These are phyloP conservation scores for Ogataea ganodermae DNA, from an alignment of 805 yeast species.

Conservation along the genomic window DNA sequence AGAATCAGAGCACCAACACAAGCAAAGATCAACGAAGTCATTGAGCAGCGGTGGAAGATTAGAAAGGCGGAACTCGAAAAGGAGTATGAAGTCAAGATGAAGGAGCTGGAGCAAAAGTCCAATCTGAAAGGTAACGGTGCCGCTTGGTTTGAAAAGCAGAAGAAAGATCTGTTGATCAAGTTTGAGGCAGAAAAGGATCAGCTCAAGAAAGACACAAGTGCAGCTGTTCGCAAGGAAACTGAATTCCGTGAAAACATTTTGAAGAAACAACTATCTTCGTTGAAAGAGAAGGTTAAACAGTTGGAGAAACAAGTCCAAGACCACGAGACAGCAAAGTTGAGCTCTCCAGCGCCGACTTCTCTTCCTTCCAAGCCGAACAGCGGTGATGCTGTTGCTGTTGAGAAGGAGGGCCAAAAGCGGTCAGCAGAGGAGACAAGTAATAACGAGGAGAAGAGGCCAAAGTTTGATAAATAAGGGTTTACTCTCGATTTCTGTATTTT, in stretches of 20 bases:
- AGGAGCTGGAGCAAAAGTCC: conserved; percentile 21
- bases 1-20: conserved; percentile 42
- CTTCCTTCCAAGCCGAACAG: conserved; percentile 5
- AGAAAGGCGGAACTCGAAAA: conserved; percentile 39
- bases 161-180: conserved; percentile 21
- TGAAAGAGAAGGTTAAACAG: conserved; percentile 41
- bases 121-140: conserved; percentile 9
- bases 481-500: conserved; percentile 2
- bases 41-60: conserved; percentile 37
- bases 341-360: conserved; percentile 2
- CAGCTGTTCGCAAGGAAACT: conserved; percentile 55
- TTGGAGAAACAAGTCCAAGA: conserved; percentile 14
- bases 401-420: conserved; percentile 17
- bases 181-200: conserved; percentile 35
- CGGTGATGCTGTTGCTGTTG: conserved; percentile 2
- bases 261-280: conserved; percentile 53
- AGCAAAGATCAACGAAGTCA: conserved; percentile 38
- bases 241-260: conserved; percentile 60
- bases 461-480: conserved; percentile 14
- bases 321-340: background rate
- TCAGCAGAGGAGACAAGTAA: conserved; percentile 18
- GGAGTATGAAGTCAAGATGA: conserved; percentile 26
- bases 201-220: conserved; percentile 46
- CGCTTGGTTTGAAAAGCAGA: conserved; percentile 18
- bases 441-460: conserved; percentile 24